Conservation (phyloP, 768 basidiomycete genomes). For the Pholiota microspora region DNA sequence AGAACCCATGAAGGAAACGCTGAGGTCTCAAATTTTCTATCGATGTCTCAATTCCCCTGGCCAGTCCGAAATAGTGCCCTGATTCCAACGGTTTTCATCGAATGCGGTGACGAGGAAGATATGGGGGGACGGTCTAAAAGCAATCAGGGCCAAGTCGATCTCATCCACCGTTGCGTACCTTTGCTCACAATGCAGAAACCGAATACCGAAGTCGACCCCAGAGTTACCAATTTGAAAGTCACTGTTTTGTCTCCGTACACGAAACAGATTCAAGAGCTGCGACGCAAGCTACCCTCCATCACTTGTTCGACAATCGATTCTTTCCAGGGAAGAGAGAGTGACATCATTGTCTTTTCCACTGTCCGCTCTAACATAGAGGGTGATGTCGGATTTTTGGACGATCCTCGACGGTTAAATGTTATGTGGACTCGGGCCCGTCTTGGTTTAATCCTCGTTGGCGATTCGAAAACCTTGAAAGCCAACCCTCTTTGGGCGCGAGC, state of each 20-base stretch:
- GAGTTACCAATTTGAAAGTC: slow-evolving; percentile 29
- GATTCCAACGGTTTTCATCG: slow-evolving; percentile 56
- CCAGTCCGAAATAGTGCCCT: slow-evolving; percentile 34
- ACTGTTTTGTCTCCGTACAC: slow-evolving; percentile 61
- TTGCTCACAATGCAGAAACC: slow-evolving; percentile 33
- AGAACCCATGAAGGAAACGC: slow-evolving; percentile 41
- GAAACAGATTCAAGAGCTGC: slow-evolving; percentile 51
- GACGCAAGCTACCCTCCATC: slow-evolving; percentile 34
- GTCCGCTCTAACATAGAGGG: slow-evolving; percentile 58
- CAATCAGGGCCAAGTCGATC: slow-evolving; percentile 55
- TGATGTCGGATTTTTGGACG: slow-evolving; percentile 67
- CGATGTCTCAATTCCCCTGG: slow-evolving; percentile 54
- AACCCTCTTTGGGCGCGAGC: slow-evolving; percentile 55
- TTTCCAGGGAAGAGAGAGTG: slow-evolving; percentile 68
- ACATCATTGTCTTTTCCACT: slow-evolving; percentile 63
- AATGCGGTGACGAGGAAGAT: slow-evolving; percentile 57
- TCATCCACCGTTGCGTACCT: slow-evolving; percentile 45
- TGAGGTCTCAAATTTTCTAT: slow-evolving; percentile 35
- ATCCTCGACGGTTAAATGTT: slow-evolving; percentile 59
- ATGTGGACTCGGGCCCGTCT: slow-evolving; percentile 67
- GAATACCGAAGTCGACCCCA: slow-evolving; percentile 13
- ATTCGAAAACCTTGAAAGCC: slow-evolving; percentile 45
- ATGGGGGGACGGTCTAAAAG: slow-evolving; percentile 58
- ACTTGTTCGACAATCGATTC: slow-evolving; percentile 54
- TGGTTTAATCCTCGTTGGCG: slow-evolving; percentile 61